Evolutionary conservation across 768 basidiomycete species (phyloP), one percentile per base, ranked within the genome.

Genomic region (Russula emetica): DNA sequence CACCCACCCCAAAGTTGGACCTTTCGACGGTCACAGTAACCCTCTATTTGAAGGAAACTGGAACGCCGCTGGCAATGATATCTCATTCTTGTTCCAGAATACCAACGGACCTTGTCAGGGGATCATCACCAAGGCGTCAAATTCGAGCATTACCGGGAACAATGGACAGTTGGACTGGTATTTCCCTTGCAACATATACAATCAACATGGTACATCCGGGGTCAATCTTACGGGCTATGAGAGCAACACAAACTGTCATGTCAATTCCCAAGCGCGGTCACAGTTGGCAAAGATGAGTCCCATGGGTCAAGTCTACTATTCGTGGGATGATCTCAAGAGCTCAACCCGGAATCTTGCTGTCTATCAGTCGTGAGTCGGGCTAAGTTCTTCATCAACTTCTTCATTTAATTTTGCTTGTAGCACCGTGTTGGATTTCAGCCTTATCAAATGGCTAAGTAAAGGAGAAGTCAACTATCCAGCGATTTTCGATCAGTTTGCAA

Each of bases 21-120:
- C 76, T 1, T 98, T 98, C 76, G 84, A 90, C 68, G 94, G 93
- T 44, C 74, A 79, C 24, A 82, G 85, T 4, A 97, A 95, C 75
- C 97, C 97, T 5, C 79, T 99, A 5, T 85, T 88, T 68, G 82
- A 83, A 30, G 86, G 87, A 34, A 76, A 78, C 9, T 98, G 87
- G 85, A 79, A 83, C 68, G 82, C 92, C 0, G 88, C 85, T 3
- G 90, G 94, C 34, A 92, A 90, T 72, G 97, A 99, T 70, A 89
- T 90, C 14, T 91, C 88, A 36, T 98, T 99, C 77, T 72, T 99
- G 71, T 99, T 98, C 78, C 97, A 99, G 77, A 92, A 85, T 52
- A 86, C 87, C 69, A 94, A 94, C 75, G 78, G 90, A 71, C 83
- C 90, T 62, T 99, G 97, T 72, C 76, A 84, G 28, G 84, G 83